phyloP scores from a whole-genome alignment of 2,329 filamentous ascomycete species.

The Epicoccum nigrum region DNA sequence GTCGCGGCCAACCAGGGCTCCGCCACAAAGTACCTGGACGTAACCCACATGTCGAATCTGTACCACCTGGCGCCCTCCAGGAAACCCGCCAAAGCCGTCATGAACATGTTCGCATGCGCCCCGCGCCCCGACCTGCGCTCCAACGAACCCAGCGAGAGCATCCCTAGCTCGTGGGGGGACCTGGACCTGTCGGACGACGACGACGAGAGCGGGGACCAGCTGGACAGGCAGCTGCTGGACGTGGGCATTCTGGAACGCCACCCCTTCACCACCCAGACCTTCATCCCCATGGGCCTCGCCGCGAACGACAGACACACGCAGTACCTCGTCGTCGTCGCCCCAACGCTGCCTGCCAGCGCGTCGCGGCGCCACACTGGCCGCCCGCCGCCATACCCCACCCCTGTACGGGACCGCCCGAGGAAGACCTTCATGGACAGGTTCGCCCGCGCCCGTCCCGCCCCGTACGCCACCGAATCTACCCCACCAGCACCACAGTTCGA shows the following conservation, averaged over 20 bases:
- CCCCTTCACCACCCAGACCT: conserved; percentile 93
- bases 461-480: conserved; percentile 59
- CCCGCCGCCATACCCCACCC: conserved; percentile 54
- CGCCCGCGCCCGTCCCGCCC: conserved; percentile 49
- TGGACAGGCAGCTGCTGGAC: conserved; percentile 58
- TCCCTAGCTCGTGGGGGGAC: conserved; percentile 45
- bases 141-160: conserved; percentile 44
- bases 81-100: conserved; percentile 63
- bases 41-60: conserved; percentile 74
- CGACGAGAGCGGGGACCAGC: conserved; percentile 33
- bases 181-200: conserved; percentile 42
- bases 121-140: conserved; percentile 64
- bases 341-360: conserved; percentile 64
- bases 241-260: conserved; percentile 84
- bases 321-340: conserved; percentile 90
- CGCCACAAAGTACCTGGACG: conserved; percentile 83
- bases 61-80: conserved; percentile 71
- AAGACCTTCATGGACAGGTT: conserved; percentile 49
- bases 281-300: conserved; percentile 73
- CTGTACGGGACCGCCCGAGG: conserved; percentile 29
- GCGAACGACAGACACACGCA: conserved; percentile 54
- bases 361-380: conserved; percentile 34
- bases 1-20: conserved; percentile 82
- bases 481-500: conserved; percentile 40
- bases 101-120: conserved; percentile 90